phyloP scores from a whole-genome alignment of 75 land plant genomes.

The Picea sitchensis region DNA sequence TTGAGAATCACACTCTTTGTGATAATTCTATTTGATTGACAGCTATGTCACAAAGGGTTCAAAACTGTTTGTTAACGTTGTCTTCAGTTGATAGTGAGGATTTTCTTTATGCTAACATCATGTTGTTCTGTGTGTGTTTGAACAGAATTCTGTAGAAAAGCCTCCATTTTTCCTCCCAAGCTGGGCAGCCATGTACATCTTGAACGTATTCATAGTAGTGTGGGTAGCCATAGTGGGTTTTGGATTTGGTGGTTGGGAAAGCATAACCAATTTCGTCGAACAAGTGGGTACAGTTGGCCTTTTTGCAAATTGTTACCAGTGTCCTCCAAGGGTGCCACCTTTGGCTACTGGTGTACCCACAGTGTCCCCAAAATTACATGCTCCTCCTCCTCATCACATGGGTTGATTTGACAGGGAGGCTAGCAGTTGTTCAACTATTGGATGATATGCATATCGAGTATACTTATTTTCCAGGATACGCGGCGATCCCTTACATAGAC shows the following conservation, averaged over 20 bases:
- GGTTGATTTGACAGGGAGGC: neutral
- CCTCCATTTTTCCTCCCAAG: conserved; percentile 58
- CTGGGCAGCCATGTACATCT: conserved; percentile 58
- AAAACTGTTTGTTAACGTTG: neutral
- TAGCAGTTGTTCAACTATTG: neutral
- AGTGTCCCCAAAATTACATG: too few species aligned
- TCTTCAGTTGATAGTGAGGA: neutral
- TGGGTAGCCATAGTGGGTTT: conserved; percentile 76
- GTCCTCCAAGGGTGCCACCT: too few species aligned
- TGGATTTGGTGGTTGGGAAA: conserved; percentile 88
- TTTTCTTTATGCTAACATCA: neutral
- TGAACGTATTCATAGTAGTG: conserved; percentile 73
- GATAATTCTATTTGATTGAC: neutral
- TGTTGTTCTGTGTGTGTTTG: conserved; percentile 1
- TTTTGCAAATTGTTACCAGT: too few species aligned
- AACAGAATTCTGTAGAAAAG: conserved; percentile 79
- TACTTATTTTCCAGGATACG: conserved; percentile 2
- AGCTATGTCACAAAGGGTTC: neutral
- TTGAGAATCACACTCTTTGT: neutral
- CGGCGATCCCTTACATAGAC: neutral
- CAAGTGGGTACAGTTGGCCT: too few species aligned
- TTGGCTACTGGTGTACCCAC: too few species aligned
- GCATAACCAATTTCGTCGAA: conserved; percentile 64
- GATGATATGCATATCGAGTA: neutral
- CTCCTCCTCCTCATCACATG: conserved; percentile 6